Percentiles rank a stretch among this genome's conserved stretches.
Evolutionary conservation across 1,284 basidiomycete species (phyloP).

Genomic region (Ustilago bromivora): DNA sequence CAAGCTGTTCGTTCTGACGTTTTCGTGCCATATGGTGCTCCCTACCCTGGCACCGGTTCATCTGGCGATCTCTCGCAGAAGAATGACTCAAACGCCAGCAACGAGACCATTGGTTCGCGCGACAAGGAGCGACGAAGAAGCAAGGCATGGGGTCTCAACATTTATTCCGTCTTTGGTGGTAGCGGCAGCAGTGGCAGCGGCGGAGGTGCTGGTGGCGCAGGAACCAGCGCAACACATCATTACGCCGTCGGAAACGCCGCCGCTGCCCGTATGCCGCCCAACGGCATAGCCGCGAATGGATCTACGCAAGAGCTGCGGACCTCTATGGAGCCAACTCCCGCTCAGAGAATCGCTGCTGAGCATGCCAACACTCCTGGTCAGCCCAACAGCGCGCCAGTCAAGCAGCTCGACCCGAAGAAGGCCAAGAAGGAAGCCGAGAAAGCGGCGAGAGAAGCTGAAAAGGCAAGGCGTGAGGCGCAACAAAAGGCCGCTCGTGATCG

Average conservation of each 20-base stretch:
- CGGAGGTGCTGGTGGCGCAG: slow-evolving; percentile 2
- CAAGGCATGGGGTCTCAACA: slow-evolving; percentile 56
- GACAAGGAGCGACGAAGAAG: slow-evolving; percentile 49
- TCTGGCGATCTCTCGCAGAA: slow-evolving; percentile 45
- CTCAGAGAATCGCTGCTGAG: slow-evolving; percentile 53
- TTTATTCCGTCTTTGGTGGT: slow-evolving; percentile 47
- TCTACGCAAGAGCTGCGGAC: slow-evolving; percentile 16
- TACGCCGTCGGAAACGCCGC: slow-evolving; percentile 18
- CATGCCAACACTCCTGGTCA: slow-evolving; percentile 39
- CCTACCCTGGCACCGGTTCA: slow-evolving; percentile 24
- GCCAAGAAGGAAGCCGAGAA: slow-evolving; percentile 90
- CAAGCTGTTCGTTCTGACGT: slow-evolving; percentile 18
- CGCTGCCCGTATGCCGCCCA: slow-evolving; percentile 19
- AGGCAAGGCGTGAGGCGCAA: slow-evolving; percentile 83
- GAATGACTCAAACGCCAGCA: slow-evolving; percentile 50
- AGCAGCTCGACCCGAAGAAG: slow-evolving; percentile 80
- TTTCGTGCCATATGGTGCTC: slow-evolving; percentile 18
- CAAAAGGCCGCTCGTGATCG: slow-evolving; percentile 81
- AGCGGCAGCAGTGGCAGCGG: slow-evolving; percentile 32
- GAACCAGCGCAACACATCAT: slow-evolving; percentile 11
- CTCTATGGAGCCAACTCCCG: slow-evolving; percentile 44
- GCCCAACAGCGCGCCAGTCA: slow-evolving; percentile 69
- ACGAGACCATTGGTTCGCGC: slow-evolving; percentile 51
- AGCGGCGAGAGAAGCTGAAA: slow-evolving; percentile 83
- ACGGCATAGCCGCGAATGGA: slow-evolving; percentile 24